Evolutionary conservation across 208 protist species (phyloP).

Genomic region (Porcisia deanei): DNA sequence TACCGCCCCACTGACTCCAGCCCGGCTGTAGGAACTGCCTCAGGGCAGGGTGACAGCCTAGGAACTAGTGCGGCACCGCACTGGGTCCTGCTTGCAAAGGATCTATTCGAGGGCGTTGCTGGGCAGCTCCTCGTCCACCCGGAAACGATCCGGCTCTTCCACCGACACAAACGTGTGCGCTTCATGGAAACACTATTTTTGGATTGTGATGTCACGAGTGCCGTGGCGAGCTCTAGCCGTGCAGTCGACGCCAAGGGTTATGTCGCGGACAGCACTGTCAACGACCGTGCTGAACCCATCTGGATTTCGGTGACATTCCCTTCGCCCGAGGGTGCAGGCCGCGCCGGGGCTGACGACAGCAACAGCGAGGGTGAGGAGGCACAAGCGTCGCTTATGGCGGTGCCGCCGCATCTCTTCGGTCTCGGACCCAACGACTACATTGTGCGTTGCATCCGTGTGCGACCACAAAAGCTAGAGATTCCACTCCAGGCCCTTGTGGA

Average conservation of each 20-base stretch:
- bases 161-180: slow-evolving; percentile 56
- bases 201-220: slow-evolving; percentile 38
- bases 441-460: slow-evolving; percentile 52
- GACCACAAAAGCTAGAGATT: slow-evolving; percentile 42
- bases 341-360: background rate
- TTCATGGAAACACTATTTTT: slow-evolving; percentile 63
- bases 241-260: background rate
- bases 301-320: slow-evolving; percentile 58
- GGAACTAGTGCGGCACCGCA: slow-evolving; percentile 4
- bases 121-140: slow-evolving; percentile 59
- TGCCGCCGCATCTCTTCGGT: slow-evolving; percentile 58
- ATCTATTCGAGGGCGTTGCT: slow-evolving; percentile 67
- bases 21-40: background rate
- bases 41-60: background rate
- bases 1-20: slow-evolving; percentile 13
- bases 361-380: slow-evolving; percentile 17
- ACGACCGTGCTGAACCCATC: slow-evolving; percentile 49
- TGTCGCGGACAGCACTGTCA: slow-evolving; percentile 1
- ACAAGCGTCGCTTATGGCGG: slow-evolving; percentile 14
- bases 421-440: slow-evolving; percentile 49
- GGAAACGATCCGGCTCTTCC: slow-evolving; percentile 55
- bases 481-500: slow-evolving; percentile 57
- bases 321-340: background rate
- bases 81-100: slow-evolving; percentile 54
- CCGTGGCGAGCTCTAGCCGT: background rate